Evolutionary conservation across 768 basidiomycete genomes (phyloP).

Genomic region (Tricholoma terreum): DNA sequence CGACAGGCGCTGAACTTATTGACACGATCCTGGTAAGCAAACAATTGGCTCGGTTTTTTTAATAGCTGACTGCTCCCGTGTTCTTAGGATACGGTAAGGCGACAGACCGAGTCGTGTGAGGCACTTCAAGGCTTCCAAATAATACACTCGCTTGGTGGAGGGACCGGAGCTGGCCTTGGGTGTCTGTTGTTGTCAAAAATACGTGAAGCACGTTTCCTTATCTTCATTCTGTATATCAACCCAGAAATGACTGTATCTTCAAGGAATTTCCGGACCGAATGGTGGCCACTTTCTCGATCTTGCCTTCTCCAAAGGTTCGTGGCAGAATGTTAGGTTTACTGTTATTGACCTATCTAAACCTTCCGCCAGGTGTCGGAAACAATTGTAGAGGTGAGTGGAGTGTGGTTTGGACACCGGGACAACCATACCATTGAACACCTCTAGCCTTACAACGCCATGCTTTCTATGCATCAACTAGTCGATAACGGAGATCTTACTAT

Average conservation of each 20-base stretch:
- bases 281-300: slow-evolving; percentile 52
- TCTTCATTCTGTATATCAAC: slow-evolving; percentile 8
- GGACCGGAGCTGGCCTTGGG: slow-evolving; percentile 86
- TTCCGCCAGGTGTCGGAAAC: slow-evolving; percentile 47
- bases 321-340: not conserved
- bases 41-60: not conserved
- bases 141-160: slow-evolving; percentile 87
- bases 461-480: slow-evolving; percentile 86
- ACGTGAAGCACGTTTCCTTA: slow-evolving; percentile 58
- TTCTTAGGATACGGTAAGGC: slow-evolving; percentile 66
- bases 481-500: slow-evolving; percentile 84
- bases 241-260: slow-evolving; percentile 9
- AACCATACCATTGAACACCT: slow-evolving; percentile 49
- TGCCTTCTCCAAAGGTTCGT: slow-evolving; percentile 50
- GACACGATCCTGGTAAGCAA: slow-evolving; percentile 67
- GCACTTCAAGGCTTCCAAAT: slow-evolving; percentile 90
- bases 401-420: slow-evolving; percentile 34
- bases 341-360: not conserved
- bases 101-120: slow-evolving; percentile 79
- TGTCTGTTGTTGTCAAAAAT: slow-evolving; percentile 78
- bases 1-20: slow-evolving; percentile 82
- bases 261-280: slow-evolving; percentile 56
- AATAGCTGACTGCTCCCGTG: not conserved
- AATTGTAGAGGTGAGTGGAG: slow-evolving; percentile 57
- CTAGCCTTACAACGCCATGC: slow-evolving; percentile 83